A percentile compares a stretch with the other conserved stretches of the same genome.
Evolutionary conservation across 129 eudicot genomes (phyloP).

Genomic region (Lactuca sativa): DNA sequence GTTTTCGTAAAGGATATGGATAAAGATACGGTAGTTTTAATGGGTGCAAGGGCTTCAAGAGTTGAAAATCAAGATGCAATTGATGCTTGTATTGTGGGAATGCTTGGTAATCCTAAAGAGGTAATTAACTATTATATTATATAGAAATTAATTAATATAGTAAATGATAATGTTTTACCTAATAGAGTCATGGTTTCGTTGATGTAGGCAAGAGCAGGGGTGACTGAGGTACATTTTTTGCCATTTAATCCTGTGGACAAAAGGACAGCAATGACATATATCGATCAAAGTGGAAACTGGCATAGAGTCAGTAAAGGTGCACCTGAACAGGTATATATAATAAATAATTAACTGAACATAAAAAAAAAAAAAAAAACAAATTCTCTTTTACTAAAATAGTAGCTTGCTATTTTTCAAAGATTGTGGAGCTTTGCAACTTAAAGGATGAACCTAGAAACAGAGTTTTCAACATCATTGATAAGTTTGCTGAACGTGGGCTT

Average conservation of each 20-base stretch:
- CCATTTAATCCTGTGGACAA: slow-evolving; percentile 86
- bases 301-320: slow-evolving; percentile 88
- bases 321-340: slow-evolving; percentile 70
- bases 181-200: slow-evolving; percentile 1
- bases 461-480: slow-evolving; percentile 72
- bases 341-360: not conserved
- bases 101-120: slow-evolving; percentile 77
- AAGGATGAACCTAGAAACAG: slow-evolving; percentile 45
- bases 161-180: not conserved
- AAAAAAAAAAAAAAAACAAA: not conserved
- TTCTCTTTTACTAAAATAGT: slow-evolving; percentile 18
- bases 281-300: slow-evolving; percentile 63
- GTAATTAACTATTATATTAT: slow-evolving; percentile 28
- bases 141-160: not conserved
- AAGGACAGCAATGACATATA: slow-evolving; percentile 83
- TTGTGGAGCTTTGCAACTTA: slow-evolving; percentile 68
- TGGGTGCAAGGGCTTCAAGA: slow-evolving; percentile 87
- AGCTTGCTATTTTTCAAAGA: slow-evolving; percentile 37
- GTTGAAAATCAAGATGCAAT: slow-evolving; percentile 93
- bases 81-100: slow-evolving; percentile 86
- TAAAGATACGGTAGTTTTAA: slow-evolving; percentile 49
- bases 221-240: slow-evolving; percentile 78
- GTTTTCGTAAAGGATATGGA: slow-evolving; percentile 56
- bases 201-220: slow-evolving; percentile 72
- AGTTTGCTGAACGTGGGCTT: slow-evolving; percentile 91